Conservation (phyloP, 331 rosid species). For the Erythrophleum ivorense region DNA sequence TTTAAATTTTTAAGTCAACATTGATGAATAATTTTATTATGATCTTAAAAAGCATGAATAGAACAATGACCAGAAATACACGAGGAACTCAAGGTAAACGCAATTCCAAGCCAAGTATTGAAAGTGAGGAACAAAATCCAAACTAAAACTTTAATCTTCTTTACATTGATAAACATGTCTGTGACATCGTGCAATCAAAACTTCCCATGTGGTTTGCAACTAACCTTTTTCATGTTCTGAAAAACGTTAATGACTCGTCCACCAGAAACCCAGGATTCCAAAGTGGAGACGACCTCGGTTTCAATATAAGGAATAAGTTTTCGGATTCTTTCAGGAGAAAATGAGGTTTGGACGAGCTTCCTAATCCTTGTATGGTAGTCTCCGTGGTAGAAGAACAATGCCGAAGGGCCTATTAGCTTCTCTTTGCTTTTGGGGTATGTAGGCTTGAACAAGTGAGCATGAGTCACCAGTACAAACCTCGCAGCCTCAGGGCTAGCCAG, state of each 20-base stretch:
- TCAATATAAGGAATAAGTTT: constrained; percentile 57
- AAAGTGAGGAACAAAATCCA: too few relatives aligned
- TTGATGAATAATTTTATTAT: too few relatives aligned
- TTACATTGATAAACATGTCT: background rate
- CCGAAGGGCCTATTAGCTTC: constrained; percentile 80
- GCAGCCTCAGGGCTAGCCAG: constrained; percentile 85
- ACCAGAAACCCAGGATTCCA: constrained; percentile 67
- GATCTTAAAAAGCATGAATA: too few relatives aligned
- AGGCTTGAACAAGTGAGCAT: constrained; percentile 83
- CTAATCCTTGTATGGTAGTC: constrained; percentile 63
- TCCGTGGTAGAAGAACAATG: constrained; percentile 89
- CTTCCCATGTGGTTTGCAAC: background rate
- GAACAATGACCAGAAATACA: too few relatives aligned
- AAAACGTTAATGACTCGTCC: constrained; percentile 57
- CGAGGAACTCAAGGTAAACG: too few relatives aligned
- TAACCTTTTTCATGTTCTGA: constrained; percentile 79
- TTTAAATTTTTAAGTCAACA: too few relatives aligned
- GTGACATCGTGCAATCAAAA: background rate
- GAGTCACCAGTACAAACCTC: constrained; percentile 76
- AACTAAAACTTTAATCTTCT: too few relatives aligned
- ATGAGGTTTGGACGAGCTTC: constrained; percentile 69
- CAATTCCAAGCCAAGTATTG: too few relatives aligned
- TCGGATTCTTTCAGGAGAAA: constrained; percentile 58
- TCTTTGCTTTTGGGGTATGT: constrained; percentile 94
- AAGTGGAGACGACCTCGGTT: constrained; percentile 55